Conservation (phyloP, 1,284 basidiomycete species). For the Cryptococcus sp. region DNA sequence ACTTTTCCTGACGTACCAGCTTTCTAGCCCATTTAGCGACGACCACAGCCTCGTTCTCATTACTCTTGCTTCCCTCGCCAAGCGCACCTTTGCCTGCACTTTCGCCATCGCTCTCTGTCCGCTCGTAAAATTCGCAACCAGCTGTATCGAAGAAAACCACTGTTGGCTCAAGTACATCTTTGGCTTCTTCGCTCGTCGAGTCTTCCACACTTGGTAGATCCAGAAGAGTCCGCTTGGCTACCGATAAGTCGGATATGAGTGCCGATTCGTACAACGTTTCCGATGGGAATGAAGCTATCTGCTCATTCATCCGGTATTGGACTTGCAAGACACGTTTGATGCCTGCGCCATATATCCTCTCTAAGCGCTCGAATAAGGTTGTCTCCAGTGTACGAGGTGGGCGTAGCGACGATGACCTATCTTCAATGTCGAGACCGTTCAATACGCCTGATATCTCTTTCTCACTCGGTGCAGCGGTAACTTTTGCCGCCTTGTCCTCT, state of each 20-base stretch:
- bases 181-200: conserved; percentile 59
- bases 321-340: conserved; percentile 85
- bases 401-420: conserved; percentile 6
- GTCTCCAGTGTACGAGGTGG: conserved; percentile 77
- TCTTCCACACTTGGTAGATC: conserved; percentile 63
- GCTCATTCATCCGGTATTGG: conserved; percentile 88
- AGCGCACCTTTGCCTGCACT: conserved; percentile 55
- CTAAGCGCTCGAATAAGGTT: conserved; percentile 88
- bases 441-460: neutral
- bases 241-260: conserved; percentile 70
- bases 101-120: conserved; percentile 52
- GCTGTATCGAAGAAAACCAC: conserved; percentile 93
- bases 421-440: neutral
- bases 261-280: conserved; percentile 73
- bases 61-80: conserved; percentile 83
- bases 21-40: conserved; percentile 78
- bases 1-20: conserved; percentile 59
- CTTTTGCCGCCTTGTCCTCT: conserved; percentile 18
- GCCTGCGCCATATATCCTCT: conserved; percentile 76
- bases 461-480: neutral
- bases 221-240: conserved; percentile 67
- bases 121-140: conserved; percentile 87
- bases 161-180: conserved; percentile 70
- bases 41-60: conserved; percentile 88
- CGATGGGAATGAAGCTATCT: conserved; percentile 86